Conservation (phyloP, 1,139 yeast genomes). For the Petasospora rhodanensis region DNA sequence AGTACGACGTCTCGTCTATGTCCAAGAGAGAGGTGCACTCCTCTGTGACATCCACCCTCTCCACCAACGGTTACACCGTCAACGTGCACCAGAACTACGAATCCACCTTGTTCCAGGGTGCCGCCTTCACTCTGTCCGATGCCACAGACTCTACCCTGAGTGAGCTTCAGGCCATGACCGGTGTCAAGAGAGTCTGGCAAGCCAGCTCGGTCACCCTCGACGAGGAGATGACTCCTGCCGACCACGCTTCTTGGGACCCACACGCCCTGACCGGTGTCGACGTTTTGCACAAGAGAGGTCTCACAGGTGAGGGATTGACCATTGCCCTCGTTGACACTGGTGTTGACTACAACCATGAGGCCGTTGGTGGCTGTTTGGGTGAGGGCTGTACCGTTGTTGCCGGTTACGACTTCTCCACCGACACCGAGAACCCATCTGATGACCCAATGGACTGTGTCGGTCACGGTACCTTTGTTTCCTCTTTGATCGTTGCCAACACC, state of each 20-base stretch:
- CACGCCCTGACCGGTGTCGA: conserved; percentile 15
- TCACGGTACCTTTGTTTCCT: conserved; percentile 18
- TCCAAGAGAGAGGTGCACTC: neutral
- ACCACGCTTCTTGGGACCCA: conserved; percentile 32
- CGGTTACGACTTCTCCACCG: conserved; percentile 4
- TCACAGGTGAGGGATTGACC: conserved; percentile 14
- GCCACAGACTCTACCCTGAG: conserved; percentile 2
- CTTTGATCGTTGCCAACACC: conserved; percentile 12
- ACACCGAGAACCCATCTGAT: conserved; percentile 3
- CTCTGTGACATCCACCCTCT: neutral
- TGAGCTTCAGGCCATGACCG: conserved; percentile 1
- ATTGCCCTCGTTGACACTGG: conserved; percentile 16
- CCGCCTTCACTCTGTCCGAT: conserved; percentile 1
- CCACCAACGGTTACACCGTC: conserved; percentile 1
- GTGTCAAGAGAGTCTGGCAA: conserved; percentile 7
- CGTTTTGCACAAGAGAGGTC: conserved; percentile 10
- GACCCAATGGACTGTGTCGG: conserved; percentile 13
- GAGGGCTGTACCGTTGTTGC: conserved; percentile 9
- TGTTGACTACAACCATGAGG: conserved; percentile 16
- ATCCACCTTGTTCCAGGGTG: conserved; percentile 6
- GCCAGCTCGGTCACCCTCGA: conserved; percentile 2
- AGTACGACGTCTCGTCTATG: conserved; percentile 2
- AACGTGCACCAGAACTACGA: conserved; percentile 1
- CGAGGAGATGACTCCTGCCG: neutral
- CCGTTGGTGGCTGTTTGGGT: conserved; percentile 17